A percentile compares a stretch with the other conserved stretches of the same genome.
Conservation (phyloP, 2,329 filamentous ascomycete genomes). For the Paraphoma chrysanthemicola region DNA sequence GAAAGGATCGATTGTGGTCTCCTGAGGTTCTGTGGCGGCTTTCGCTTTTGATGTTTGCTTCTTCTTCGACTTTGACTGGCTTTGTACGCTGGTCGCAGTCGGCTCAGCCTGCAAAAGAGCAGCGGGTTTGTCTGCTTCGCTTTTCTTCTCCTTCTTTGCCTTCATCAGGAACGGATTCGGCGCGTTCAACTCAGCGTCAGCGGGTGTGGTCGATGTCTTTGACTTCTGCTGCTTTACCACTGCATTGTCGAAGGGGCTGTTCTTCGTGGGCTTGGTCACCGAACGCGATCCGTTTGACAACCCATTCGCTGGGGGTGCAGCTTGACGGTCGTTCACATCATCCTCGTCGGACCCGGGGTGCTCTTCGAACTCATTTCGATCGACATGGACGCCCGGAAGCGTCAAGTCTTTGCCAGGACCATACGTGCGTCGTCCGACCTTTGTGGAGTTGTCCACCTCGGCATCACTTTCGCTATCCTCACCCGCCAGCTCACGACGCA, state of each 20-base stretch:
- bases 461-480: slow-evolving; percentile 63
- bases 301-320: slow-evolving; percentile 14
- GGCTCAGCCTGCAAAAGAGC: slow-evolving; percentile 14
- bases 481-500: slow-evolving; percentile 73
- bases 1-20: slow-evolving; percentile 32
- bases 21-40: slow-evolving; percentile 11
- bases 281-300: slow-evolving; percentile 7
- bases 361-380: slow-evolving; percentile 67
- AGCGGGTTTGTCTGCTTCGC: slow-evolving; percentile 17
- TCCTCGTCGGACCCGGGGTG: slow-evolving; percentile 58
- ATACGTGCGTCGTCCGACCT: slow-evolving; percentile 75
- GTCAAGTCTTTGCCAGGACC: slow-evolving; percentile 57
- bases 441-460: slow-evolving; percentile 60
- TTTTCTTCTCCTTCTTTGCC: slow-evolving; percentile 37
- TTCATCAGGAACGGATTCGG: slow-evolving; percentile 45
- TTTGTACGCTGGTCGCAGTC: slow-evolving; percentile 4
- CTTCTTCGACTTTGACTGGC: slow-evolving; percentile 21
- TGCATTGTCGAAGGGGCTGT: too few relatives aligned
- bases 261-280: slow-evolving; percentile 6
- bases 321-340: slow-evolving; percentile 19
- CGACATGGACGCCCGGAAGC: slow-evolving; percentile 38
- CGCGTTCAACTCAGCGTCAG: slow-evolving; percentile 13
- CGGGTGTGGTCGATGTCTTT: neutral
- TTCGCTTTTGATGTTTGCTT: slow-evolving; percentile 26
- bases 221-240: too few relatives aligned